These are phyloP conservation scores for maize (Zea mays) DNA, from an alignment of 176 grass and related monocot genomes.

Conservation along the genomic window Zm-B73-REFERENCE-NAM-5.0 NC_050105.1:19549501-19550000, in stretches of 20 bases:
- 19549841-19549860: conserved; percentile 69
- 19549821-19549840: conserved; percentile 59
- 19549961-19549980: not conserved
- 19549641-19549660: conserved; percentile 57
- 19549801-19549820: conserved; percentile 3
- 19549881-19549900: conserved; percentile 54
- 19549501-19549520: too few relatives aligned
- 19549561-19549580: too few relatives aligned
- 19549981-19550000: conserved; percentile 11
- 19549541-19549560: too few relatives aligned
- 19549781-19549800: too few relatives aligned
- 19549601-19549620: too few relatives aligned
- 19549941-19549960: conserved; percentile 53
- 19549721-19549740: conserved; percentile 40
- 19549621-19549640: conserved; percentile 71
- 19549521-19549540: too few relatives aligned
- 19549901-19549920: conserved; percentile 49
- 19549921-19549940: conserved; percentile 46
- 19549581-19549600: too few relatives aligned
- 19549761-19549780: not conserved
- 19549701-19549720: conserved; percentile 67
- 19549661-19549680: conserved; percentile 58
- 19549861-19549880: conserved; percentile 51
- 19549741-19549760: too few relatives aligned
- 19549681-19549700: conserved; percentile 66